Conservation (phyloP, 345 rosid genomes). For the Fremontodendron californicum region DNA sequence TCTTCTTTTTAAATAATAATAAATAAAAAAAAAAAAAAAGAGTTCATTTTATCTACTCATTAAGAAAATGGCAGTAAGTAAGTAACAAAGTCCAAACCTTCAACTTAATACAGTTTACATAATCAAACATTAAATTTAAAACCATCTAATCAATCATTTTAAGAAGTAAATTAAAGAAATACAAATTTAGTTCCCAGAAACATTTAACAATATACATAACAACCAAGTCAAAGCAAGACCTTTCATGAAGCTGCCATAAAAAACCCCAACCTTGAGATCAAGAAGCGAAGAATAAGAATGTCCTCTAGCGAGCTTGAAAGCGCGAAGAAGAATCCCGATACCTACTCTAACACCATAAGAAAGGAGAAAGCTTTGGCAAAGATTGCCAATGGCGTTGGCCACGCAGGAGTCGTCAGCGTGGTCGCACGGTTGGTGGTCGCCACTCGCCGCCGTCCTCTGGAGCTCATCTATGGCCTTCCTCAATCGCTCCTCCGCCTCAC, state of each 20-base stretch:
- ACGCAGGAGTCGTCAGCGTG: conserved; percentile 90
- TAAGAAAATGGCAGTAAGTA: background rate
- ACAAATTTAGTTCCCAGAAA: background rate
- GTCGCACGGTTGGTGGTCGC: conserved; percentile 57
- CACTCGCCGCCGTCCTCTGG: conserved; percentile 51
- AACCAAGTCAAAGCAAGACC: background rate
- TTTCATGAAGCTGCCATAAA: background rate
- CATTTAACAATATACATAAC: background rate
- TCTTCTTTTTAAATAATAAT: background rate
- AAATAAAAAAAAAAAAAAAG: too few relatives aligned
- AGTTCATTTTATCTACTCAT: background rate
- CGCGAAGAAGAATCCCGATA: conserved; percentile 94
- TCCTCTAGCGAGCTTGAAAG: conserved; percentile 90
- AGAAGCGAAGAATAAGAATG: conserved; percentile 88
- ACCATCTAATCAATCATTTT: background rate
- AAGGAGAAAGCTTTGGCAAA: conserved; percentile 97
- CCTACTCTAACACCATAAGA: conserved; percentile 97
- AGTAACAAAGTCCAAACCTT: background rate
- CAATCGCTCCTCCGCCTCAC: conserved; percentile 92
- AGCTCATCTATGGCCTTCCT: conserved; percentile 90
- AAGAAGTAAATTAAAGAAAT: background rate
- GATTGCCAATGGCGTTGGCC: conserved; percentile 93
- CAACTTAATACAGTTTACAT: background rate
- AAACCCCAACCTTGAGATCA: conserved; percentile 74
- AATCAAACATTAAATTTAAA: background rate